Evolutionary conservation across 768 basidiomycete genomes (phyloP).

Genomic region (Psilocybe tampanensis): DNA sequence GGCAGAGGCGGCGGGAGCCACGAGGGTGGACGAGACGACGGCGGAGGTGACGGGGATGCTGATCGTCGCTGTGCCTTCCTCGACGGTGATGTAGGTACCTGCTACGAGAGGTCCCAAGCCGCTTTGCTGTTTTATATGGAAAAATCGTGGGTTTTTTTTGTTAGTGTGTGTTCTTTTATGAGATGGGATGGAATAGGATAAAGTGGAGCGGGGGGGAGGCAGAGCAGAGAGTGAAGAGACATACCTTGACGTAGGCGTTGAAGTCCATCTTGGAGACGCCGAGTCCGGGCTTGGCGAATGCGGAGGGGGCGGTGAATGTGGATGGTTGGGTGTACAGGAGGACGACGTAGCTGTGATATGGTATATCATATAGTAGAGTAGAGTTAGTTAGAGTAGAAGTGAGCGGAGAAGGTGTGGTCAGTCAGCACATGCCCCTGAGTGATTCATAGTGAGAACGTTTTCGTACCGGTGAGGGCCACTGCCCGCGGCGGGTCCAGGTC

Average conservation of each 20-base stretch:
- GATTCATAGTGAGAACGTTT: neutral
- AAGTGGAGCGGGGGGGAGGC: no score
- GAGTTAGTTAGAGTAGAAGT: no score
- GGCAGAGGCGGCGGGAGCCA: neutral
- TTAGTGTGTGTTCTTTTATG: no score
- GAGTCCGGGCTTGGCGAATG: constrained; percentile 49
- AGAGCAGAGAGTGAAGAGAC: constrained; percentile 21
- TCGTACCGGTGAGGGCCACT: constrained; percentile 73
- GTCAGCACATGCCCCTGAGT: neutral
- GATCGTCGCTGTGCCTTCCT: constrained; percentile 61
- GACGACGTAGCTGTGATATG: constrained; percentile 59
- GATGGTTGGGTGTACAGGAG: constrained; percentile 66
- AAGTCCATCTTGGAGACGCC: constrained; percentile 61
- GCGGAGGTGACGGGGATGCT: constrained; percentile 61
- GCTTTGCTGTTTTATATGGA: constrained; percentile 43
- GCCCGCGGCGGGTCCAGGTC: constrained; percentile 69
- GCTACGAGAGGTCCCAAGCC: constrained; percentile 64
- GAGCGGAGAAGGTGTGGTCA: no score
- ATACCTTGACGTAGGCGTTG: constrained; percentile 55
- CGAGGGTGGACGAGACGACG: constrained; percentile 63
- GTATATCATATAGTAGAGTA: no score
- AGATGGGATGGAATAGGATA: no score
- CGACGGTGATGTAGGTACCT: constrained; percentile 72
- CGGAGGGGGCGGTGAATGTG: constrained; percentile 61
- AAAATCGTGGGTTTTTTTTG: neutral